A percentile compares a stretch with the other conserved stretches of the same genome.
Evolutionary conservation across 768 basidiomycete species (phyloP).

Genomic region (Tylopilus intermedius): DNA sequence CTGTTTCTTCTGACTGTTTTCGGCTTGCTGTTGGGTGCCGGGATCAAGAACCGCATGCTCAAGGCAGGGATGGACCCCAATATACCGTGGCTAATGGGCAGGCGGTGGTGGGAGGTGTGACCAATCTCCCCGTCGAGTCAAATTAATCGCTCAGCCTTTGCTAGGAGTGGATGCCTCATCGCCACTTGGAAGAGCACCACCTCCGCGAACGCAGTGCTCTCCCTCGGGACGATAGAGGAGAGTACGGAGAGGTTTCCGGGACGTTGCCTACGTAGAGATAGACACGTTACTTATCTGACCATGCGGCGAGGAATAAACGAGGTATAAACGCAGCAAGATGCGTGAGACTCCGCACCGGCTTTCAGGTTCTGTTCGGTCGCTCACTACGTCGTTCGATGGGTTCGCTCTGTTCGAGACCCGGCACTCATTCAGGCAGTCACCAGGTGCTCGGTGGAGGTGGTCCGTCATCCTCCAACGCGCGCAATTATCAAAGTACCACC

Average conservation of each 20-base stretch:
- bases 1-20: conserved; percentile 85
- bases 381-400: conserved; percentile 39
- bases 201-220: conserved; percentile 34
- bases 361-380: neutral
- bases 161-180: conserved; percentile 41
- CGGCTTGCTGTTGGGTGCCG: conserved; percentile 78
- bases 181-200: conserved; percentile 50
- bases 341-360: conserved; percentile 15
- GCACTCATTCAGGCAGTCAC: conserved; percentile 39
- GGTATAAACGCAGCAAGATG: conserved; percentile 11
- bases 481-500: conserved; percentile 24
- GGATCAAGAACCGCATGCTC: conserved; percentile 76
- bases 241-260: conserved; percentile 43
- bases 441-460: conserved; percentile 44
- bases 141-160: conserved; percentile 18
- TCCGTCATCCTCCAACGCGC: conserved; percentile 21
- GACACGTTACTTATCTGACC: conserved; percentile 5
- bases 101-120: conserved; percentile 82
- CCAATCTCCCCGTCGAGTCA: conserved; percentile 19
- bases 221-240: conserved; percentile 34
- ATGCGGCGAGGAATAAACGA: conserved; percentile 18
- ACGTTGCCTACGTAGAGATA: conserved; percentile 19
- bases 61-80: conserved; percentile 69
- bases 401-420: conserved; percentile 52
- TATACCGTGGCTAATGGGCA: conserved; percentile 56